Base-by-base conservation (phyloP, 257 asterid species). In the Salvia splendens region DNA sequence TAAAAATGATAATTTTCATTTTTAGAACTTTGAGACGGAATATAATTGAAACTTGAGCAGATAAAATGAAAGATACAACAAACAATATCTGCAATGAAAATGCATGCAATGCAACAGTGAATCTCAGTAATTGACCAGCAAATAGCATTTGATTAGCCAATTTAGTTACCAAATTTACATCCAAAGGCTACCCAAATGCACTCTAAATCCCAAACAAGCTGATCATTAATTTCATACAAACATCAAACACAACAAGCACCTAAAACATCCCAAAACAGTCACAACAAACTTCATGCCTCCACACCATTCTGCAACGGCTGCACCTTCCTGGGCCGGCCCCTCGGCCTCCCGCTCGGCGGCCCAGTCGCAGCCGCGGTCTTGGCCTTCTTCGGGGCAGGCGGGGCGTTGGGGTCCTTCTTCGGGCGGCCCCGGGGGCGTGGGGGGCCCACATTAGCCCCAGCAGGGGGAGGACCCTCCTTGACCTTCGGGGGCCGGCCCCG, bases 401-500 rank as follows among this genome's bases (percentile, higher is more conserved):
- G 85, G 2, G 88, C 86, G 48, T 83, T 83, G 5, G 96, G 88
- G 53, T 85, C 92, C 84, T 86, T 91, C 69, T 83, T 83, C 1
- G 97, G 97, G 46, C 96, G 82, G 10, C 95, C 97, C 2, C 97
- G 75, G 3, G 83, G 76, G 64, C 82, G 83, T 5, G 95, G 70
- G 0, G 91, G 72, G 12, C 79, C 73, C 5, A 60, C 58, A 43
- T 28, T 48, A 0, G 63, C n/a, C 2, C 70, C 84, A 6, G 76
- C 68, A 0, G 87, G 84, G 46, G 65, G 8, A 3, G 87, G 30
- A 2, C 30, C 77, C 45, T 70, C 88, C 83, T 86, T 90, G 0
- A 92, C 73, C 79, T 90, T 89, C 0, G 97, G 91, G 5, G 97
- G 95, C 7, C 96, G 87, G 51, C 98, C 98, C 0, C 95, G 85